Evolutionary conservation across 2,329 filamentous ascomycete species (phyloP), one percentile per base, ranked within the genome.

Genomic region (Cadophora luteo-olivacea): DNA sequence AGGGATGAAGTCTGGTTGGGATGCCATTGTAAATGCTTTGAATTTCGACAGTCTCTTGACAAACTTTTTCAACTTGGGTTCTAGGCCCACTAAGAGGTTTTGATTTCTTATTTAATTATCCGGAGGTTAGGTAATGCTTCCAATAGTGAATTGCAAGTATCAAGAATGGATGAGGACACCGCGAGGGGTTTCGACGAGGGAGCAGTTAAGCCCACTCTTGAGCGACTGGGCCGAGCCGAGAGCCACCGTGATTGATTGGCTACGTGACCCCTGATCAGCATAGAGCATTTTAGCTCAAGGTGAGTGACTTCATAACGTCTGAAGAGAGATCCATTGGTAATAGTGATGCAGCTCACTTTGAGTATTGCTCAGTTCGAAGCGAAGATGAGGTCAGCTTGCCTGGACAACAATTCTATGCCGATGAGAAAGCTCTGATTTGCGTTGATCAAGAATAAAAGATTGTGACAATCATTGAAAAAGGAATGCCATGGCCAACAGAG

Each of bases 161-260:
- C 11, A 58, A n/a, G 12, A 60, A 41, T 24, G 36, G 22, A 22
- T 16, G 11, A 45, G 12, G 36, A 60, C 57, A 38, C 14, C 14
- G 55, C 16, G n/a, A 58, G 55, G 4, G 22, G n/a, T 60, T 14
- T 4, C 55, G 14, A 29, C 3, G 38, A 4, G 9, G 19, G n/a
- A 29, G 4, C 51, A 60, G 8, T 38, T 29, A 29, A 41, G 55
- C 55, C 57, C 57, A 60, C 36, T 60, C 36, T 60, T 60, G 57
- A 41, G 16, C 16, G 19, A n/a, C 2, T 24, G 22, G 3, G 36
- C 57, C 36, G 57, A 41, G n/a, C 22, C 36, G 36, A 45, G 36
- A 60, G n/a, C 29, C 25, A 32, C 19, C 41, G 14, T 45, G 41
- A 45, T 16, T 32, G 52, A 55, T 55, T 29, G 29, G 25, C 19